Base-by-base conservation (phyloP, 805 yeast species). In the Yarrowia sp. region DNA sequence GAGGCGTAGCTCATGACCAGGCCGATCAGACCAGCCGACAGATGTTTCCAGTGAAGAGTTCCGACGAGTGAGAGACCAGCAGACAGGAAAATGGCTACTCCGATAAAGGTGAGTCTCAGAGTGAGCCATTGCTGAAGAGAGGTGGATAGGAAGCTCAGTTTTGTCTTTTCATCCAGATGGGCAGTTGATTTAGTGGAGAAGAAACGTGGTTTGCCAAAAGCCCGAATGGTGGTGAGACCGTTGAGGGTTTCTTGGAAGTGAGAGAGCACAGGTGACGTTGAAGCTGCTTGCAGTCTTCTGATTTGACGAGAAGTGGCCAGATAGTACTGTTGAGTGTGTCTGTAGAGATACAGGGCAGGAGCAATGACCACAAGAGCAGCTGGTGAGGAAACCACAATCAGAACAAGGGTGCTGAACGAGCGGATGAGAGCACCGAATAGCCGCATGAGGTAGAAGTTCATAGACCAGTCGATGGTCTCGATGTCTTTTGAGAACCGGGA, bases 11-110 rank as follows among this genome's bases (percentile, higher is more conserved):
- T 87, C 70, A 94, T 82, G 0, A 97, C 90, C 72, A 94, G 86
- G 80, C 99, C 99, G 5, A 98, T 98, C 73, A 92, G 79, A 76
- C 98, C 98, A 53, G 97, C 89, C 77, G 92, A 97, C 66, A 94
- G 79, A 53, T 76, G 76, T 14, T 86, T 86, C 40, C 40, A 34
- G 13, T n/a, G 24, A 8, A 90, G 85, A 67, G 87, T 86, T 56
- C 82, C 74, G 64, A 94, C 80, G 34, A 92, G 88, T 73, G 93
- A 89, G 7, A 88, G 82, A 72, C 96, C 95, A 1, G 97, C 84
- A 71, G 88, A 85, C 68, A 93, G 86, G 71, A 90, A 84, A 52
- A 94, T 91, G 68, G 87, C 76, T 0, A 96, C 87, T 70, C 98
- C 97, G 69, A 92, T 87, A 52, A 87, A 75, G 75, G 91, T 96